These are phyloP conservation scores for Ceriops tagal DNA, from an alignment of 345 rosid genomes.

Conservation along the genomic window DNA sequence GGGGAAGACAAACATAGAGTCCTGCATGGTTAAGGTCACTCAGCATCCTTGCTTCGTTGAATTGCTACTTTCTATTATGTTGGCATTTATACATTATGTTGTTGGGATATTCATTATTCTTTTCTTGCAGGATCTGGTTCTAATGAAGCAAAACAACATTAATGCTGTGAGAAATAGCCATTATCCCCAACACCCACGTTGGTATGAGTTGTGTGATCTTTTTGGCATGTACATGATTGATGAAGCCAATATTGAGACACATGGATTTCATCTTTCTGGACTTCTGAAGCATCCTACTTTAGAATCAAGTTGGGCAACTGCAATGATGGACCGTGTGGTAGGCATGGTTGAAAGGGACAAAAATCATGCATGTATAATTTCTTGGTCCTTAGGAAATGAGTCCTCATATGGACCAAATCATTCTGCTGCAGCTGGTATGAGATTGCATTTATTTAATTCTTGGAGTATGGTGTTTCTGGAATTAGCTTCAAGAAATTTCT, in stretches of 20 bases:
- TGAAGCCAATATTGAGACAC: conserved; percentile 99
- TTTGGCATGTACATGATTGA: conserved; percentile 98
- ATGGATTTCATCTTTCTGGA: conserved; percentile 68
- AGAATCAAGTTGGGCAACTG: conserved; percentile 87
- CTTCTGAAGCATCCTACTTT: conserved; percentile 88
- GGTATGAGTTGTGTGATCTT: conserved; percentile 95
- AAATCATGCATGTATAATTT: conserved; percentile 85
- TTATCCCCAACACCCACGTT: conserved; percentile 97
- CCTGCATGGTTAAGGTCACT: conserved; percentile 95
- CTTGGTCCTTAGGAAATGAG: conserved; percentile 97
- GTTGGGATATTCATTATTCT: conserved; percentile 1
- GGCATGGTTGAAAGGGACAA: conserved; percentile 99
- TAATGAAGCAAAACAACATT: conserved; percentile 91
- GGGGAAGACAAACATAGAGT: conserved; percentile 92
- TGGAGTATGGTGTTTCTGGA: conserved; percentile 6
- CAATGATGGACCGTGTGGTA: conserved; percentile 91
- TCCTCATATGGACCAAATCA: conserved; percentile 96
- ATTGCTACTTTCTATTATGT: conserved; percentile 8
- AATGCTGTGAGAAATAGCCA: conserved; percentile 98
- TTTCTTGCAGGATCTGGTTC: conserved; percentile 71
- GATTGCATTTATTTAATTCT: conserved; percentile 9
- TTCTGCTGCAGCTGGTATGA: conserved; percentile 86
- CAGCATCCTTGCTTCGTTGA: conserved; percentile 12
- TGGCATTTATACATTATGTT: conserved; percentile 1
- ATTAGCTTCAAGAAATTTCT: background rate